Conservation (phyloP, 164 flowering plant genomes). For the Vitis cinerea region DNA sequence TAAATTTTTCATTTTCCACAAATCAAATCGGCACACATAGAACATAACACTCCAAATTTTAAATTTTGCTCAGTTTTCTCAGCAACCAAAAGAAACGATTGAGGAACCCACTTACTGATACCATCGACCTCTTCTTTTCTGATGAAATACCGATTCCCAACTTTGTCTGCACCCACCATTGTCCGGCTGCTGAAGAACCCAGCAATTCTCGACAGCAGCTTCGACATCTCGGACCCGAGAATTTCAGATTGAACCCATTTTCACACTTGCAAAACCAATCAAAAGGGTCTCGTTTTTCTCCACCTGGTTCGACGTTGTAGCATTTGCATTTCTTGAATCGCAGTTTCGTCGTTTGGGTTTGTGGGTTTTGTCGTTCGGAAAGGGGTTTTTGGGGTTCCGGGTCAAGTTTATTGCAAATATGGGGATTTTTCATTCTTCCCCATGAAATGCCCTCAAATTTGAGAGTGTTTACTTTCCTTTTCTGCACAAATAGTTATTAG, state of each 20-base stretch:
- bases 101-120: constrained; percentile 50
- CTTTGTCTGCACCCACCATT: constrained; percentile 63
- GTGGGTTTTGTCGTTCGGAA: background rate
- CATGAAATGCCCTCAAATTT: too few species aligned
- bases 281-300: constrained; percentile 7
- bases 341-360: too few species aligned
- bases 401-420: background rate
- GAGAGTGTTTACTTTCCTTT: too few species aligned
- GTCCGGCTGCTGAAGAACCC: constrained; percentile 55
- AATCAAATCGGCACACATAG: background rate
- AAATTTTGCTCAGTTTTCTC: too few species aligned
- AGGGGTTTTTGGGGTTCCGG: background rate
- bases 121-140: constrained; percentile 74
- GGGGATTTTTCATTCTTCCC: background rate
- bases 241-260: too few species aligned
- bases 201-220: constrained; percentile 47
- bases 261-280: background rate
- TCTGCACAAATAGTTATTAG: too few species aligned
- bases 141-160: constrained; percentile 81
- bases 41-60: too few species aligned
- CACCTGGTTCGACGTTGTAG: too few species aligned
- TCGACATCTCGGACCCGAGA: constrained; percentile 49
- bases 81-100: background rate
- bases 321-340: too few species aligned
- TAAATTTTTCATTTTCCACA: too few species aligned